Evolutionary conservation across 106 monocot species (phyloP).

Genomic region (Dioscorea zingiberensis): DNA sequence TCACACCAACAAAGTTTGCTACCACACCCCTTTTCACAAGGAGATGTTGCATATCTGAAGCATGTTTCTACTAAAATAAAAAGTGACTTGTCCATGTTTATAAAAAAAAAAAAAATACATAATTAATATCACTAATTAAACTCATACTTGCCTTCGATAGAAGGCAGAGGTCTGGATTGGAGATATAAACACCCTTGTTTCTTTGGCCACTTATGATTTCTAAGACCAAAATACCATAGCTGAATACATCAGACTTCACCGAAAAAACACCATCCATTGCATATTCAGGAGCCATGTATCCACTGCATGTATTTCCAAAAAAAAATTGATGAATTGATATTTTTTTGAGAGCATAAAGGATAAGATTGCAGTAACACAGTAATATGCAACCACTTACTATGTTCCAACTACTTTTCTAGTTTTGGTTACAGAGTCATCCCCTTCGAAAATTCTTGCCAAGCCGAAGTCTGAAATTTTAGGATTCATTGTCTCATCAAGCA

Average conservation of each 20-base stretch:
- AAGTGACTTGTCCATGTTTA: too few species aligned
- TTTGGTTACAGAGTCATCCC: conserved; percentile 8
- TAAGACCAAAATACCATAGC: conserved; percentile 31
- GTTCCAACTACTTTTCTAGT: conserved; percentile 35
- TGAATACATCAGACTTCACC: conserved; percentile 39
- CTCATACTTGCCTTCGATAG: conserved; percentile 16
- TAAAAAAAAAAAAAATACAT: too few species aligned
- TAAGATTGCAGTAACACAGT: not conserved
- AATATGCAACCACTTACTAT: conserved; percentile 22
- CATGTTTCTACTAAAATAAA: too few species aligned
- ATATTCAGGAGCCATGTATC: conserved; percentile 47
- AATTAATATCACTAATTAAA: too few species aligned
- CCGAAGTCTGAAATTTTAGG: conserved; percentile 52
- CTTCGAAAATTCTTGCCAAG: conserved; percentile 32
- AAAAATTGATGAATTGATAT: not conserved
- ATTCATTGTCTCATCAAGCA: conserved; percentile 35
- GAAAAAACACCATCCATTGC: conserved; percentile 38
- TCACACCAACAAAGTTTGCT: too few species aligned
- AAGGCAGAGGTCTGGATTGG: conserved; percentile 9
- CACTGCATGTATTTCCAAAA: conserved; percentile 15
- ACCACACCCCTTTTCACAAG: too few species aligned
- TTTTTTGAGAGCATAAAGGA: not conserved
- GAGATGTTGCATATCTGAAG: too few species aligned
- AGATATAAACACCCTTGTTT: conserved; percentile 16
- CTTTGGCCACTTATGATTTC: conserved; percentile 34